Evolutionary conservation across 2,329 filamentous ascomycete species (phyloP).

Genomic region (Penicillium sp.): DNA sequence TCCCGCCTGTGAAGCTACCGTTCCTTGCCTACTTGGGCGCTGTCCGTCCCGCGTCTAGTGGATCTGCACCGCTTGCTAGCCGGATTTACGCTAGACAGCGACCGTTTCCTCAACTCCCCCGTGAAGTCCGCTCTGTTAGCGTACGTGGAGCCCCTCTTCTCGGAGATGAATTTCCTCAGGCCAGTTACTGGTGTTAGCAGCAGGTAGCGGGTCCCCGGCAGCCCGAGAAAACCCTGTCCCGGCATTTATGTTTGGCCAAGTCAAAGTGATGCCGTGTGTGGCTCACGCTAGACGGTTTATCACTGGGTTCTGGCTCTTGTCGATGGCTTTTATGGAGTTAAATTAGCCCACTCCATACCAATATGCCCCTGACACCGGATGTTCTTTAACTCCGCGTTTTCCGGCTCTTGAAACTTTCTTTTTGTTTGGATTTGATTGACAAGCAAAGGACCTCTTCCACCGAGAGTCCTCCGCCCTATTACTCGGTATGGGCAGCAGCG

Average conservation of each 20-base stretch:
- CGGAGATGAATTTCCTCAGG: neutral
- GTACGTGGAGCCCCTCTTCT: neutral
- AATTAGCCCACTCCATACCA: neutral
- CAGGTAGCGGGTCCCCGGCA: neutral
- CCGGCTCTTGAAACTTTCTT: neutral
- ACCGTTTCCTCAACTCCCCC: neutral
- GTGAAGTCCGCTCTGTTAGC: neutral
- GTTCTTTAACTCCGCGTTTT: neutral
- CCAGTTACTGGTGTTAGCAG: neutral
- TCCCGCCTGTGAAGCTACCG: neutral
- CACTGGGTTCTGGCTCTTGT: neutral
- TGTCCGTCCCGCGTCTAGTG: neutral
- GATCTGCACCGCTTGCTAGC: neutral
- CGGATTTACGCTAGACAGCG: neutral
- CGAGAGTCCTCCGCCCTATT: neutral
- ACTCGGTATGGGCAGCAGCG: neutral
- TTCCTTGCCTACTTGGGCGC: neutral
- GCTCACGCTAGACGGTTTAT: constrained; percentile 1
- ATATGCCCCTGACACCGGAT: constrained; percentile 1
- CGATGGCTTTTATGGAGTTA: neutral
- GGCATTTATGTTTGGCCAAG: neutral
- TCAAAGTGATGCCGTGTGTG: neutral
- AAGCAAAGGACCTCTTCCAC: neutral
- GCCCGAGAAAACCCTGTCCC: neutral
- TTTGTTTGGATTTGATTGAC: neutral